Base-by-base conservation (phyloP, 2,329 filamentous ascomycete genomes). In the Venturia pyrina region DNA sequence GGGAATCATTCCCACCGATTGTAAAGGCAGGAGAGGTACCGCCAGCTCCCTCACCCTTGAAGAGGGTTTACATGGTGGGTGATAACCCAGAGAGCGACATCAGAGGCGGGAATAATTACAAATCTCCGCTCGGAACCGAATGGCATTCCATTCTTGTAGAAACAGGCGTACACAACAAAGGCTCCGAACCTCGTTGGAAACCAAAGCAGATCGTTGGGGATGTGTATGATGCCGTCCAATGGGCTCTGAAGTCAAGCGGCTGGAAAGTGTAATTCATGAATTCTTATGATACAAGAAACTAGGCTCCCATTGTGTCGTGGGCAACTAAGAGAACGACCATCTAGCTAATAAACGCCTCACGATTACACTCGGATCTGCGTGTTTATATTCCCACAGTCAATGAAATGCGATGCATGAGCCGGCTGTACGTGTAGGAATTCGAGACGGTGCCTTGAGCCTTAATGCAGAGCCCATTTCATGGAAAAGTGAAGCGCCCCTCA, bases 21-120 rank as follows among this genome's bases (percentile, higher is more conserved):
- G 19, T 59, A 5, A 59, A 59, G 53, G 32, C 53, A n/a, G 53
- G 53, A 37, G 53, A 59, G 32, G 11, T 37, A 21, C 53, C 53
- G 53, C 53, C 53, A 37, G 53, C 53, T 17, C 53, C 53, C 1
- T 75, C 72, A 24, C 81, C 83, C n/a, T 76, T 96, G 65, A 81
- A 82, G 71, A 84, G 83, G 56, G 92, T 98, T 13, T 98, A 96
- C 77, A 98, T 98, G 93, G 85, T 98, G 53, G 95, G 95, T 0
- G 80, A 82, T 66, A 82, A 82, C 67, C 80, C 80, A 5, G 91
- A 91, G 73, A 95, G 89, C 70, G 95, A 99, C 75, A 96, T 99
- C 69, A 81, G 85, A 5, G 95, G 95, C 6, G 93, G 91, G 24
- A 96, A 96, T 73, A 82, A 84, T 59, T 96, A 89, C 73, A 72